Evolutionary conservation across 805 yeast genomes (phyloP).

Genomic region (Schwanniomyces yamadae): DNA sequence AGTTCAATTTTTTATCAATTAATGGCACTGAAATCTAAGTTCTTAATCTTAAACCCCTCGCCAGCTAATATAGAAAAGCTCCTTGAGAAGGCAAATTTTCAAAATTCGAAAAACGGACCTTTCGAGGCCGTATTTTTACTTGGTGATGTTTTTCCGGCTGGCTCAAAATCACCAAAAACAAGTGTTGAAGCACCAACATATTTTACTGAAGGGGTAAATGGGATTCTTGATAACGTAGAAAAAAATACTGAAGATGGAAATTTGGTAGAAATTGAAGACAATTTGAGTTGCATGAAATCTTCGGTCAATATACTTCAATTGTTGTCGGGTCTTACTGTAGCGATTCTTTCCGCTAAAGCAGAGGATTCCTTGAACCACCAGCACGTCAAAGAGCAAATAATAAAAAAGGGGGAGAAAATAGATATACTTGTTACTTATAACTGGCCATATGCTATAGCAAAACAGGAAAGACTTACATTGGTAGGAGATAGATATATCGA

Average conservation of each 20-base stretch:
- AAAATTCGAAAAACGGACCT: conserved; percentile 63
- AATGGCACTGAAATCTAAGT: conserved; percentile 23
- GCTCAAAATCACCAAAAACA: conserved; percentile 18
- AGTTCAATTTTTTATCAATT: no score
- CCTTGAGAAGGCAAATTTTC: conserved; percentile 43
- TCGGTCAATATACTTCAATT: conserved; percentile 35
- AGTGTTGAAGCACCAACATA: conserved; percentile 22
- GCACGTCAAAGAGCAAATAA: conserved; percentile 11
- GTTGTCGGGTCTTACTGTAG: conserved; percentile 47
- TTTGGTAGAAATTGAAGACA: conserved; percentile 20
- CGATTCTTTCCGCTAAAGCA: conserved; percentile 36
- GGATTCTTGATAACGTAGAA: conserved; percentile 10
- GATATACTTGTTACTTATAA: conserved; percentile 60
- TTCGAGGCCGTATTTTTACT: conserved; percentile 55
- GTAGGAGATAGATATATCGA: conserved; percentile 49
- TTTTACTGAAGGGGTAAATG: conserved; percentile 23
- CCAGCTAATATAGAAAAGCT: conserved; percentile 43
- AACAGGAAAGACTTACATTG: conserved; percentile 40
- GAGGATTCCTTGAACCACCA: conserved; percentile 7
- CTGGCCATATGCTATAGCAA: conserved; percentile 59
- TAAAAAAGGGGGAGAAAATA: conserved; percentile 6
- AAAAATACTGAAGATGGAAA: conserved; percentile 13
- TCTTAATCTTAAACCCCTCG: conserved; percentile 48
- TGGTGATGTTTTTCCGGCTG: conserved; percentile 41
- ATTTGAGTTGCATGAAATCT: conserved; percentile 32